Evolutionary conservation across 192 early-diverging fungal species (phyloP), one percentile per base, ranked within the genome.

Genomic region (Podila epicladia): DNA sequence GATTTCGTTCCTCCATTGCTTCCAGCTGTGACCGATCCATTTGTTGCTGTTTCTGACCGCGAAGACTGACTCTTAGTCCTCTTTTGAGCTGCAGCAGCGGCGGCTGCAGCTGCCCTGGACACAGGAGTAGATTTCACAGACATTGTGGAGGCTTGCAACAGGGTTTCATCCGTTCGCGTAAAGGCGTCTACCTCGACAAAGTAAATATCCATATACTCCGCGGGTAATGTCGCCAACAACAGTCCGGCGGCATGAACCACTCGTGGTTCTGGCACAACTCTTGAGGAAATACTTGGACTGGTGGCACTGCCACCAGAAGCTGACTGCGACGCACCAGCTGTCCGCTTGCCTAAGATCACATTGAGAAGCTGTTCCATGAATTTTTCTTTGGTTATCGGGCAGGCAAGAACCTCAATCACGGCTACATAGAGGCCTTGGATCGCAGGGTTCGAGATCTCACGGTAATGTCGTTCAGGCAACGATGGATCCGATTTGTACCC

Each of bases 381-480:
- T 12, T 75, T 63, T n/a, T 82, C 74, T 32, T 85, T 78, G 2
- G 65, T 37, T 20, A 88, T 61, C 1, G 87, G 85, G 6, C 85
- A 78, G 19, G 85, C 70, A 29, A 88, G 64, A 1, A 86, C 66
- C 65, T 90, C 86, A 17, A 89, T 68, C 22, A 85, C 74, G 0
- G 90, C 87, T 50, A 87, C 78, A 58, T 82, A 84, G 1, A 91
- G 74, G 11, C 84, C 86, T 41, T 82, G 85, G 9, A 91, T 86
- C 17, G 90, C 87, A 0, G 92, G 91, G 66, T 90, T 92, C 9
- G 71, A 85, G 41, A 93, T 89, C 63, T 87, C 87, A 13, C 88
- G 74, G 58, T 91, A 91, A 62, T 90, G 89, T 28, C 87, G 83
- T 62, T 92, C 78, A 5, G 89, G 89, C 45, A 87, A 55, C 49